Conservation (phyloP, 2,329 filamentous ascomycete genomes). For the Fusarium longipes region DNA sequence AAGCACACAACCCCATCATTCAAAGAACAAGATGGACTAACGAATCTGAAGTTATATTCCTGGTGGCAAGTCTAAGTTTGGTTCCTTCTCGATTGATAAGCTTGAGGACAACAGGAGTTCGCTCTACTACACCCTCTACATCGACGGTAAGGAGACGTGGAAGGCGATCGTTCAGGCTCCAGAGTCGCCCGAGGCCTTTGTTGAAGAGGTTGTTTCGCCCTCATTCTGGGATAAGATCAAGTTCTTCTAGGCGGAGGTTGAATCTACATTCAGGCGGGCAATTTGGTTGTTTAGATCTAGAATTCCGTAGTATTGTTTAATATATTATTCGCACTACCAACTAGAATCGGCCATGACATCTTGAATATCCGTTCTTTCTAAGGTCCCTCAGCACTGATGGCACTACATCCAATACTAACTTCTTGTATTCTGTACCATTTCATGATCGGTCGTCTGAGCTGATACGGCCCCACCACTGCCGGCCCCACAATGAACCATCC, state of each 20-base stretch:
- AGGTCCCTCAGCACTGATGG: not conserved
- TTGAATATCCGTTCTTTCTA: too few species aligned
- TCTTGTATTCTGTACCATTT: too few species aligned
- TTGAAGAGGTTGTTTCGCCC: conserved; percentile 41
- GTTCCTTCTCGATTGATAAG: conserved; percentile 76
- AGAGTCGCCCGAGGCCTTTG: conserved; percentile 40
- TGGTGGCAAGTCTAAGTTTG: conserved; percentile 89
- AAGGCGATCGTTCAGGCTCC: conserved; percentile 66
- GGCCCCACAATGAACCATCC: conserved; percentile 16
- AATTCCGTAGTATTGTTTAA: conserved; percentile 10
- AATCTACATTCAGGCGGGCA: not conserved
- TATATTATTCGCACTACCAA: not conserved
- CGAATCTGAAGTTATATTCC: conserved; percentile 72
- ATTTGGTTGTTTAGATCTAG: not conserved
- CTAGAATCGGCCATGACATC: not conserved
- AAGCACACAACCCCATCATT: conserved; percentile 57
- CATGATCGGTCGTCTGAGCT: not conserved
- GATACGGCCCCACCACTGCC: conserved; percentile 19
- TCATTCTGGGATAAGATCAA: conserved; percentile 62
- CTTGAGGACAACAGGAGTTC: conserved; percentile 70
- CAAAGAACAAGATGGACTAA: not conserved
- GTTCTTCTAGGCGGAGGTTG: conserved; percentile 22
- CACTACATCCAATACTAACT: too few species aligned
- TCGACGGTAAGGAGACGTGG: conserved; percentile 86
- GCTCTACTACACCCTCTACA: conserved; percentile 82